These are phyloP conservation scores for Strobilomyces dryophilus DNA, from an alignment of 768 basidiomycete species.

Conservation along the genomic window DNA sequence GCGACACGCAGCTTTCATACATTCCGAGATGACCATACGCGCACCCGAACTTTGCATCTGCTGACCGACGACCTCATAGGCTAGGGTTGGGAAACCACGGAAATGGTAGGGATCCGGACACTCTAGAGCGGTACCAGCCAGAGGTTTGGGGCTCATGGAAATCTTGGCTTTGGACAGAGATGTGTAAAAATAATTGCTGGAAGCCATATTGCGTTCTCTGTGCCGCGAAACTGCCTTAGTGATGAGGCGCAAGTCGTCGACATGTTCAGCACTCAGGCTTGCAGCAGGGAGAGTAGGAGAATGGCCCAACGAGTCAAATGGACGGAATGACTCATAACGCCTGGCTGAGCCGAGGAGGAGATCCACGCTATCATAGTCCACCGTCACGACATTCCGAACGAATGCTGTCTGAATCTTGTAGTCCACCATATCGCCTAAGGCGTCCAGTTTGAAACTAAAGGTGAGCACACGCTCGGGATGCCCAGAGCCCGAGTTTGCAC, in stretches of 20 bases:
- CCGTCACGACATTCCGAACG: conserved; percentile 58
- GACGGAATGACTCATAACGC: conserved; percentile 12
- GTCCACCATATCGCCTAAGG: conserved; percentile 63
- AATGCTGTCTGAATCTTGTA: conserved; percentile 67
- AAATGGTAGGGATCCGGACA: conserved; percentile 29
- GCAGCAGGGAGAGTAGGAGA: background rate
- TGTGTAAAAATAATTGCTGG: conserved; percentile 24
- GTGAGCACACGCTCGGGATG: conserved; percentile 60
- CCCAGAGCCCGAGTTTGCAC: conserved; percentile 29
- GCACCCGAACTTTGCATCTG: conserved; percentile 36
- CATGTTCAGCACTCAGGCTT: conserved; percentile 15
- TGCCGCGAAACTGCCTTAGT: conserved; percentile 25
- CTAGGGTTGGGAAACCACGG: conserved; percentile 49
- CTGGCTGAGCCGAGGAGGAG: conserved; percentile 33
- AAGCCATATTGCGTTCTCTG: conserved; percentile 19
- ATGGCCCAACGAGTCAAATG: conserved; percentile 15
- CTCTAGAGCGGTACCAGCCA: conserved; percentile 28
- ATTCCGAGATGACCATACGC: conserved; percentile 63
- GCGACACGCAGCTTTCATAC: conserved; percentile 78
- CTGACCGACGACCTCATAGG: conserved; percentile 39
- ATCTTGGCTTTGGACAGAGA: conserved; percentile 27
- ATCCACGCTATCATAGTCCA: conserved; percentile 72
- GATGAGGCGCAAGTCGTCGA: conserved; percentile 31
- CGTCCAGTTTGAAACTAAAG: conserved; percentile 71
- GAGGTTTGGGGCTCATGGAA: conserved; percentile 25